These are phyloP conservation scores for Gliomastix tumulicola DNA, from an alignment of 2,329 filamentous ascomycete species.

Conservation along the genomic window DNA sequence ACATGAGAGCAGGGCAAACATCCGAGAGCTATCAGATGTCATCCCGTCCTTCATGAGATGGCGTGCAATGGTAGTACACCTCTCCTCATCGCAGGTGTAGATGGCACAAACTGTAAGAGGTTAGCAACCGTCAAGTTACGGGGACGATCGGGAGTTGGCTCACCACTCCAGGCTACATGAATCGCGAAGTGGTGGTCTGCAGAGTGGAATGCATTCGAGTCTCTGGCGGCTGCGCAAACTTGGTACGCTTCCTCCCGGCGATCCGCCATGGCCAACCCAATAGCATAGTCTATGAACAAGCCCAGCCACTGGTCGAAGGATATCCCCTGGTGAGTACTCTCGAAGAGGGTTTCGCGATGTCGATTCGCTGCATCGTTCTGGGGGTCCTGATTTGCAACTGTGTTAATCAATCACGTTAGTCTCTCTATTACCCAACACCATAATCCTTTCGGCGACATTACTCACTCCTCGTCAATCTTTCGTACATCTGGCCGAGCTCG, in stretches of 20 bases:
- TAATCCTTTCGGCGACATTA: too few species aligned
- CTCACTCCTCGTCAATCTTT: constrained; percentile 47
- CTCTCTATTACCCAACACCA: too few species aligned
- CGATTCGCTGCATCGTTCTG: not conserved
- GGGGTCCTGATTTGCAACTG: constrained; percentile 20
- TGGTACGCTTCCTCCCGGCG: constrained; percentile 69
- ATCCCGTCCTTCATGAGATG: constrained; percentile 80
- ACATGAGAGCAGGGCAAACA: constrained; percentile 73
- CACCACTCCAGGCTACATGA: constrained; percentile 69
- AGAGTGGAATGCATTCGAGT: constrained; percentile 77
- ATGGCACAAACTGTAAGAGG: constrained; percentile 72
- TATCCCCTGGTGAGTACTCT: constrained; percentile 61
- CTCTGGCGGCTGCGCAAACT: constrained; percentile 68
- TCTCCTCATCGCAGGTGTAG: constrained; percentile 70
- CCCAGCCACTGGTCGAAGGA: constrained; percentile 82
- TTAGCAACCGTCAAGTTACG: too few species aligned
- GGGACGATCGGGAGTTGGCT: too few species aligned
- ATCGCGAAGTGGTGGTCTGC: constrained; percentile 63
- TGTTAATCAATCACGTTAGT: too few species aligned
- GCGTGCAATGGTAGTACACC: constrained; percentile 64
- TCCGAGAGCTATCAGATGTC: constrained; percentile 75
- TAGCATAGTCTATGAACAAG: constrained; percentile 80
- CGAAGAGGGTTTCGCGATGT: not conserved
- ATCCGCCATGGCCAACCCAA: constrained; percentile 63
- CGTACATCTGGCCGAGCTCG: constrained; percentile 47